Evolutionary conservation across 2,329 filamentous ascomycete genomes (phyloP), one percentile per base, ranked within the genome.

Genomic region (Penicillium nordicum): DNA sequence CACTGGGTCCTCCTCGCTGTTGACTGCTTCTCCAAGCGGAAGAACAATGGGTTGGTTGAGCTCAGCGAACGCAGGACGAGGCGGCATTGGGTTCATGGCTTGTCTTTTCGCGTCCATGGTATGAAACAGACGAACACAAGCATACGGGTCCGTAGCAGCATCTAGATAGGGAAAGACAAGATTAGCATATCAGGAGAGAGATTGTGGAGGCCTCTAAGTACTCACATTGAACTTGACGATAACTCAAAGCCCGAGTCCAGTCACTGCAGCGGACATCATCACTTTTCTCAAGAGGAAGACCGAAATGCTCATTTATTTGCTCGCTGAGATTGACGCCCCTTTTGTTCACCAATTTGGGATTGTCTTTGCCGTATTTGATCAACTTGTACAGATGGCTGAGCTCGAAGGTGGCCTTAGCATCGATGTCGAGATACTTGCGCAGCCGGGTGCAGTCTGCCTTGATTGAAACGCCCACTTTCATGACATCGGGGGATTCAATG

Each of bases 61-160:
- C 67, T 95, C 92, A 4, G 83, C 86, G 63, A 85, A 81, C 16
- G 82, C 79, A 0, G 92, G 91, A 7, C 83, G 78, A 4, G 89
- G 88, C 5, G 92, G 92, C 2, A 76, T 81, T 1, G 91, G 91
- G 12, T 83, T 74, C 58, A 96, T 77, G 7, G 78, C 76, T 63
- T 83, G 79, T 16, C 92, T 81, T 65, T 88, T 84, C 48, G 82
- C 75, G 55, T 97, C 87, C 43, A 96, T 77, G 1, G 82, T 80
- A 57, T 90, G 79, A 67, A 85, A 96, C 1, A 97, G 77, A 54
- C 90, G 87, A 11, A 88, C 74, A 42, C 86, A 84, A 57, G 89
- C 91, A 69, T 96, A 97, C 0, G 90, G 88, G 71, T 96, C 91
- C 0, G 89, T 87, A 12, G 90, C 91, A 10, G 90, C 86, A 72